A percentile compares a stretch with the other conserved stretches of the same genome.
phyloP scores from a whole-genome alignment of 129 eudicot species.

The Chrysanthemum lavandulifolium region DNA sequence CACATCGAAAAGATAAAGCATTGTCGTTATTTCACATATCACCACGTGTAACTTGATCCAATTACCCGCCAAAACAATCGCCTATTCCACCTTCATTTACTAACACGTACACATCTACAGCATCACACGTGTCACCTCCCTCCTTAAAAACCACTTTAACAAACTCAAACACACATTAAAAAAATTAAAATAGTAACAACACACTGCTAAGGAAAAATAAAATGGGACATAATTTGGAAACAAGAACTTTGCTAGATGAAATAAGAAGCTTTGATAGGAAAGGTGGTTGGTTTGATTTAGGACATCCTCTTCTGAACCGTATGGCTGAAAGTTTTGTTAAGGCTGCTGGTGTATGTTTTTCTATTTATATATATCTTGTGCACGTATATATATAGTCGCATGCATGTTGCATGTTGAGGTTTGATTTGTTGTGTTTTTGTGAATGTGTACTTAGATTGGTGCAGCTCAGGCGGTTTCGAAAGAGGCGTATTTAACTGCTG shows the following conservation, averaged over 20 bases:
- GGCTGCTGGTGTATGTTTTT: slow-evolving; percentile 69
- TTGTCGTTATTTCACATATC: neutral
- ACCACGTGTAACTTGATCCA: slow-evolving; percentile 40
- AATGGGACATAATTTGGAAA: slow-evolving; percentile 62
- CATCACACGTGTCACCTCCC: slow-evolving; percentile 24
- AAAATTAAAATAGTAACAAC: neutral
- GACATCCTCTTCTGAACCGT: slow-evolving; percentile 95
- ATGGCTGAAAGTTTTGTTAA: slow-evolving; percentile 78
- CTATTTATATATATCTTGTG: neutral
- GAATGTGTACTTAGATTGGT: slow-evolving; percentile 54
- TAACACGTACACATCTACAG: slow-evolving; percentile 25
- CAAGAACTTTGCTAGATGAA: slow-evolving; percentile 69
- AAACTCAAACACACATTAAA: neutral
- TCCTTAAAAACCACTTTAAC: neutral
- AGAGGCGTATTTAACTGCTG: slow-evolving; percentile 71
- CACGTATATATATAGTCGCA: neutral
- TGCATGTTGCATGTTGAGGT: neutral
- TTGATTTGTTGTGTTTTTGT: neutral
- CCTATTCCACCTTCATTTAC: neutral
- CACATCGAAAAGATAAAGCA: no score
- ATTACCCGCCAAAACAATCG: slow-evolving; percentile 23
- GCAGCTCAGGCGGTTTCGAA: slow-evolving; percentile 85
- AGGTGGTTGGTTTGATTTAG: slow-evolving; percentile 64
- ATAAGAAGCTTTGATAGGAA: slow-evolving; percentile 59
- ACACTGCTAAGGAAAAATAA: neutral